Percentiles rank a stretch among this genome's conserved stretches.
phyloP scores from a whole-genome alignment of 805 yeast species.

The Candida multigemmis region DNA sequence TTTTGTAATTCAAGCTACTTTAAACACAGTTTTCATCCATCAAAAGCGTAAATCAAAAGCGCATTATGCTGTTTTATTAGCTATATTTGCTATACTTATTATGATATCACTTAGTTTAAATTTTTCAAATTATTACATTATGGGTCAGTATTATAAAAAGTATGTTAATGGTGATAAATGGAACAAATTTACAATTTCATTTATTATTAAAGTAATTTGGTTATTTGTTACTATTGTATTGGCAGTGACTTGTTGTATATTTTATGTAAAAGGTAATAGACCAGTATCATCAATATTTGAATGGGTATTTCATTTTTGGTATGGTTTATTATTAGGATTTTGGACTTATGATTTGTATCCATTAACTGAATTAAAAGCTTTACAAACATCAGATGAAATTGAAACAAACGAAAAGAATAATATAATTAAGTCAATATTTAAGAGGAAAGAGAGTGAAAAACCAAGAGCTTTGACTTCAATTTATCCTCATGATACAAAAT shows the following conservation, averaged over 20 bases:
- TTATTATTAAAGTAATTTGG: slow-evolving; percentile 14
- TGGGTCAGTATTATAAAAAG: slow-evolving; percentile 18
- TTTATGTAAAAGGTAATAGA: slow-evolving; percentile 10
- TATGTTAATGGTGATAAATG: slow-evolving; percentile 18
- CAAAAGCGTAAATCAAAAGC: slow-evolving; percentile 6
- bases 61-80: slow-evolving; percentile 14
- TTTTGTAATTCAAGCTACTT: slow-evolving; percentile 10
- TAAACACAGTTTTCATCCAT: slow-evolving; percentile 9
- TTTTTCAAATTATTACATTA: slow-evolving; percentile 17
- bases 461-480: too few relatives aligned
- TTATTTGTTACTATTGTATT: slow-evolving; percentile 11
- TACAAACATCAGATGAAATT: slow-evolving; percentile 2
- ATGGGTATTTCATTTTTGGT: slow-evolving; percentile 20
- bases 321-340: slow-evolving; percentile 15
- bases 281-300: slow-evolving; percentile 12
- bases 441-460: too few relatives aligned
- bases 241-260: slow-evolving; percentile 11
- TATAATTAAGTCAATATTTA: slow-evolving; percentile 2
- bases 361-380: slow-evolving; percentile 12
- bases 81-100: slow-evolving; percentile 14
- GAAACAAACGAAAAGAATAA: slow-evolving; percentile 3
- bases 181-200: slow-evolving; percentile 19
- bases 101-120: slow-evolving; percentile 15
- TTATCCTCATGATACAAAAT: too few relatives aligned
- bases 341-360: slow-evolving; percentile 21